These are phyloP conservation scores for Cyberlindnera xylosilytica DNA, from an alignment of 805 yeast species.

Conservation along the genomic window DNA sequence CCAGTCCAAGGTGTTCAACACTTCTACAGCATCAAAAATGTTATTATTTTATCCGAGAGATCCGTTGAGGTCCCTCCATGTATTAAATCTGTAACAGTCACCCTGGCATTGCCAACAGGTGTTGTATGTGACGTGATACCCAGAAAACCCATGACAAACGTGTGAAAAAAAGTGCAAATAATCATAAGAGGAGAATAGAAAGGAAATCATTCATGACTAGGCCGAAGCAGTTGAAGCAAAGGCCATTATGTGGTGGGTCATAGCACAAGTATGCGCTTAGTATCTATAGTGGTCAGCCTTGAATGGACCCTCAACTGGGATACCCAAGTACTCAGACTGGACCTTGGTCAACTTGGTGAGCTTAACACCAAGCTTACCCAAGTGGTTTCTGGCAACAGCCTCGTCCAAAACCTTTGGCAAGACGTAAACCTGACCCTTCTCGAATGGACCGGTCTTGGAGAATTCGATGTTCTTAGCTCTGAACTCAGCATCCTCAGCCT, in stretches of 20 bases:
- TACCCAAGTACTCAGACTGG: constrained; percentile 93
- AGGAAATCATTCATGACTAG: constrained; percentile 1
- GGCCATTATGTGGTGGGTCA: background rate
- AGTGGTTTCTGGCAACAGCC: constrained; percentile 96
- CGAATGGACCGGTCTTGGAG: constrained; percentile 87
- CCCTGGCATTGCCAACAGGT: background rate
- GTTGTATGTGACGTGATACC: constrained; percentile 2
- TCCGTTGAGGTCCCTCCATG: constrained; percentile 4
- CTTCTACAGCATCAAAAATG: no score
- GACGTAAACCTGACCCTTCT: constrained; percentile 82
- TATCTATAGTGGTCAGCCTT: constrained; percentile 98
- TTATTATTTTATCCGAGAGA: background rate
- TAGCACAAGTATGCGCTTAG: constrained; percentile 39
- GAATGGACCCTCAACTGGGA: constrained; percentile 93
- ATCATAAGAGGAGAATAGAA: constrained; percentile 3
- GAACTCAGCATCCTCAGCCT: constrained; percentile 78
- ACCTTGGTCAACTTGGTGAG: constrained; percentile 70
- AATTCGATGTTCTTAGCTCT: constrained; percentile 82
- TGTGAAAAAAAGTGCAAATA: constrained; percentile 1
- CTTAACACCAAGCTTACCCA: constrained; percentile 89
- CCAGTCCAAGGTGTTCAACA: no score
- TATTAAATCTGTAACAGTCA: constrained; percentile 1
- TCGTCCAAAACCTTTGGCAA: constrained; percentile 98
- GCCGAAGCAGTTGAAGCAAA: constrained; percentile 5
- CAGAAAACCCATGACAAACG: constrained; percentile 2